These are phyloP conservation scores for Apiospora saccharicola DNA, from an alignment of 2,329 filamentous ascomycete genomes.

Conservation along the genomic window DNA sequence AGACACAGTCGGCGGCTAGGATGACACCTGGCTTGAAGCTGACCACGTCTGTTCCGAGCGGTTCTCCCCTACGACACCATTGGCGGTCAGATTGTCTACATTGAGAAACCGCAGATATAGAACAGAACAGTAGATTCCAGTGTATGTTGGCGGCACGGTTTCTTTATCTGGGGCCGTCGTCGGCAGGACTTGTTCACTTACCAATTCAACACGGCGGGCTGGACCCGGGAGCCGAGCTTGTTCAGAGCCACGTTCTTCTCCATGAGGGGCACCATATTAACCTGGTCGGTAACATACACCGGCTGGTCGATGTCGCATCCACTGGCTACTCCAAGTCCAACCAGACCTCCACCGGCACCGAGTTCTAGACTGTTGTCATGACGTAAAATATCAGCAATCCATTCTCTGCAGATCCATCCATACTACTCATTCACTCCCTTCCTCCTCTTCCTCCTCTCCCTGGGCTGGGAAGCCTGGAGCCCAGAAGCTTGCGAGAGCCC, in stretches of 20 bases:
- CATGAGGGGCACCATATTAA: constrained; percentile 87
- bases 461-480: background rate
- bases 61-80: constrained; percentile 60
- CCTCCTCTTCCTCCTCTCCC: background rate
- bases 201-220: constrained; percentile 83
- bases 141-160: background rate
- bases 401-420: constrained; percentile 5
- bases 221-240: constrained; percentile 66
- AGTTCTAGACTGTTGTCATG: constrained; percentile 75
- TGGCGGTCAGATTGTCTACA: constrained; percentile 30
- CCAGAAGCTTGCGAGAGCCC: background rate
- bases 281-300: constrained; percentile 87
- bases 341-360: constrained; percentile 89
- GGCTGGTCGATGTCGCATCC: constrained; percentile 61
- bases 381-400: constrained; percentile 25
- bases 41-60: constrained; percentile 60
- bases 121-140: background rate
- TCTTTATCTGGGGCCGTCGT: background rate
- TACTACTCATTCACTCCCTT: background rate
- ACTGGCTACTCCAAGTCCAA: constrained; percentile 70
- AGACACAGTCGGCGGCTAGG: constrained; percentile 95
- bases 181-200: constrained; percentile 46
- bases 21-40: constrained; percentile 76
- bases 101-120: background rate
- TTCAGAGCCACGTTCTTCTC: constrained; percentile 87